Base-by-base conservation (phyloP, 78 protist genomes). In the Mantamonas sphyraenae region DNA sequence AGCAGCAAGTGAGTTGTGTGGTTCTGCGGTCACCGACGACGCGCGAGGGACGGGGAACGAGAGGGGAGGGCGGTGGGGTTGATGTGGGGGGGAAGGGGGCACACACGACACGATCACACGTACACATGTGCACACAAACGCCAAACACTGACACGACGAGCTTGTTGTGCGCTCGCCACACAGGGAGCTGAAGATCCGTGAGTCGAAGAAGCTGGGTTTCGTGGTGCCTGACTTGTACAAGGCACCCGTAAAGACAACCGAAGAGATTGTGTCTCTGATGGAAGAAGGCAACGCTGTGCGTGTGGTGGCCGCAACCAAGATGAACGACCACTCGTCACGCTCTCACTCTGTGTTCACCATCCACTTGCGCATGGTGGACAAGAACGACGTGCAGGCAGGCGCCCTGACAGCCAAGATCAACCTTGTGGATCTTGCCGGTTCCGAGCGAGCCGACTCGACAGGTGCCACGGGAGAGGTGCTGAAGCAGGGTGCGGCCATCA, bases 301-400 rank as follows among this genome's bases (percentile, higher is more conserved):
- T 0, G 75, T 72, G 10, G 73, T 84, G 28, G 89, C 83, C 4
- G 31, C 75, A 56, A 88, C 93, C 9, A 51, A 63, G 40, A 83
- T 88, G 89, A 88, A 88, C 87, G 77, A 68, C 12, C 37, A 62
- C 4, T 28, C 62, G 51, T 69, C 81, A 1, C 75, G 93, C 5
- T 70, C 89, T 61, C 93, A 88, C 51, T 64, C 87, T 45, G 12
- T 88, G 22, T 80, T 88, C 76, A 55, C 70, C 28, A 66, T 88
- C 16, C 0, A 19, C 24, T 17, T 75, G 74, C 3, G 71, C 7
- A 16, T 0, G n/a, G 7, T 12, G 22, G 37, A 14, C 33, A 28
- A 7, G 10, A 10, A 42, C 22, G 5, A 5, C 22, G 10, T 42
- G 47, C 5, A 5, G 5, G 47, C 47, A 10, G 5, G 31, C 64